Evolutionary conservation across 352 stramenopile genomes (phyloP), one percentile per base, ranked within the genome.

Genomic region (Pythium oligandrum): DNA sequence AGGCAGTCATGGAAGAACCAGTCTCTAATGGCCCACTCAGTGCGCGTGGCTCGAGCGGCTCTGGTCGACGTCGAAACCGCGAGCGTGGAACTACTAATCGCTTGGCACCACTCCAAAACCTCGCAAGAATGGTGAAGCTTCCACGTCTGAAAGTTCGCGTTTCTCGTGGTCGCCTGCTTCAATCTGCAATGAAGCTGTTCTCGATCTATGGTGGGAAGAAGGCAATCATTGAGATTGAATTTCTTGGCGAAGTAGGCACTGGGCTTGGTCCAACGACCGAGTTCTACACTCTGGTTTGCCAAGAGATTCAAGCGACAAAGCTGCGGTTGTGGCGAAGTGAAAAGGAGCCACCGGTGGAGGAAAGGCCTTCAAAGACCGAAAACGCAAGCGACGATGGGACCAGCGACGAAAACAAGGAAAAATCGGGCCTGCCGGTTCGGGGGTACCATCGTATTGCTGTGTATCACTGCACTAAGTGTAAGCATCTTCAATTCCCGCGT

Each of bases 211-310:
- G 81, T 10, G 81, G 81, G 31, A 84, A 84, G 66, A 85, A 86
- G 50, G 72, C 78, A 12, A 70, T 89, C 39, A 80, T 91, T 42
- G 81, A 91, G 62, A 86, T 89, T 42, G 81, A 91, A 52, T 91
- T 89, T 45, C 57, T 91, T 0, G 81, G 78, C 10, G 81, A 91
- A 74, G 81, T 91, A 2, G 81, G 81, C 6, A 91, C 78, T 0
- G 81, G 81, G 8, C 33, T 89, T 10, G 81, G 81, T 6, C 81
- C 81, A 2, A 91, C 81, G 10, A 91, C 81, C 1, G 81, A 91
- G 45, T 91, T 91, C 49, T 91, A 82, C 45, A 88, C 78, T 31
- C 68, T 91, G 1, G 73, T 89, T 7, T 87, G 75, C 12, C 70
- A 87, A n/a, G 72, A 88, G 38, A 72, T 91, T 2, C 81, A 91